Percentiles rank a stretch among this genome's conserved stretches.
These are phyloP conservation scores for Elsinoe fawcettii DNA, from an alignment of 2,329 filamentous ascomycete species.

Conservation along the genomic window DNA sequence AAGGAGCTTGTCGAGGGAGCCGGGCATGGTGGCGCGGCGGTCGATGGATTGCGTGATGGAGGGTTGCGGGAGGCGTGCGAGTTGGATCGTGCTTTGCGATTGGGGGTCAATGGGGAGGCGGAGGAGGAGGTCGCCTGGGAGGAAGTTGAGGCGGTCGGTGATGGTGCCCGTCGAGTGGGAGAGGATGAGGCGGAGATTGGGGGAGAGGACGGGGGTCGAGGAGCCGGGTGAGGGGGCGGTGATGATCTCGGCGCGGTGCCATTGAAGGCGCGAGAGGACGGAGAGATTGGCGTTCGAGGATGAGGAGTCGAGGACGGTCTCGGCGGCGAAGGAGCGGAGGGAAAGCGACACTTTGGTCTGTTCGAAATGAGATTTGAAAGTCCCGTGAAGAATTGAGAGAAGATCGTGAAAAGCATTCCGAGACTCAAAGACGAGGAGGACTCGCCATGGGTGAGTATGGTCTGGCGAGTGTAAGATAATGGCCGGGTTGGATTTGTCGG, in stretches of 20 bases:
- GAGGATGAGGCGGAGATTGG: conserved; percentile 65
- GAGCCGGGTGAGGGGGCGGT: background rate
- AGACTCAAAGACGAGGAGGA: conserved; percentile 62
- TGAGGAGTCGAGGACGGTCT: conserved; percentile 4
- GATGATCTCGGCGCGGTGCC: conserved; percentile 8
- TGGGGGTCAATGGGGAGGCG: conserved; percentile 31
- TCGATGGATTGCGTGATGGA: conserved; percentile 70
- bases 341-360: conserved; percentile 9
- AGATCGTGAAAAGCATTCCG: conserved; percentile 8
- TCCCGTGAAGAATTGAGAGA: conserved; percentile 10
- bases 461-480: conserved; percentile 65
- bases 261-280: conserved; percentile 6
- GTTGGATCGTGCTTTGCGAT: conserved; percentile 50
- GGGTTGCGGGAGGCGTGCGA: conserved; percentile 65
- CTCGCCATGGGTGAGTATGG: conserved; percentile 56
- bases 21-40: conserved; percentile 26
- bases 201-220: conserved; percentile 51
- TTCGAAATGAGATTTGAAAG: conserved; percentile 5
- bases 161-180: conserved; percentile 70
- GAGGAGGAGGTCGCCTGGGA: conserved; percentile 41
- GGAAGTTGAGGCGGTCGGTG: conserved; percentile 75
- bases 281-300: background rate
- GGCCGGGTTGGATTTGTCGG: conserved; percentile 59
- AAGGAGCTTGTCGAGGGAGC: conserved; percentile 53
- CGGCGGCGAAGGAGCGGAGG: conserved; percentile 9